A percentile compares a stretch with the other conserved stretches of the same genome.
Evolutionary conservation across 352 stramenopile genomes (phyloP).

Genomic region (Globisporangium heterothallicum): DNA sequence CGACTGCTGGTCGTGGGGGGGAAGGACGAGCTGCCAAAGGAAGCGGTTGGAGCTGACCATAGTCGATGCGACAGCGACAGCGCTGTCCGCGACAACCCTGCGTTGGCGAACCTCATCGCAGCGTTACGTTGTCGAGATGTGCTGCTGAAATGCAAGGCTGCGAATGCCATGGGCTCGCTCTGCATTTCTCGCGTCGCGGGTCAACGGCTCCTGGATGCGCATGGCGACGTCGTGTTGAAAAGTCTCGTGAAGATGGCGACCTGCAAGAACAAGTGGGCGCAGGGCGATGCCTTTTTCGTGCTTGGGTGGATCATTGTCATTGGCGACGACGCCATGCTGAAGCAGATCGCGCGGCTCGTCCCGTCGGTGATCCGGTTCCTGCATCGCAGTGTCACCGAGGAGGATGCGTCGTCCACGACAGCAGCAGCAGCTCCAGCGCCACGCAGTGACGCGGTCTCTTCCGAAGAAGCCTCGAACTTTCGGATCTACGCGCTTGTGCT

Average conservation of each 20-base stretch:
- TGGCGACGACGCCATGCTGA: constrained; percentile 41
- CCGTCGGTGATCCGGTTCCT: constrained; percentile 39
- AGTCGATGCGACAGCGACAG: not conserved
- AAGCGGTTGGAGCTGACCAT: not conserved
- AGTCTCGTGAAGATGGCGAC: constrained; percentile 54
- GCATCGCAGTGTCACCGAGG: constrained; percentile 30
- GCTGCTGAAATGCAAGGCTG: constrained; percentile 74
- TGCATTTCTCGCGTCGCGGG: constrained; percentile 71
- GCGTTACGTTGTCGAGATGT: constrained; percentile 57
- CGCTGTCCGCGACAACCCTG: not conserved
- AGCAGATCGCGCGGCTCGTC: constrained; percentile 31
- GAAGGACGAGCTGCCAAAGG: not conserved
- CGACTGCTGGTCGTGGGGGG: constrained; percentile 52
- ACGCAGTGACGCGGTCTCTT: too few species aligned
- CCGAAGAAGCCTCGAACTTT: constrained; percentile 60
- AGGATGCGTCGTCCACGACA: not conserved
- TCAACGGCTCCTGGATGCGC: constrained; percentile 44
- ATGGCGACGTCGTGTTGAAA: constrained; percentile 30
- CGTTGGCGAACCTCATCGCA: constrained; percentile 34
- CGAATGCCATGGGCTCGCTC: constrained; percentile 63
- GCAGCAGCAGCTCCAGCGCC: constrained; percentile 9
- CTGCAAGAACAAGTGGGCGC: constrained; percentile 66
- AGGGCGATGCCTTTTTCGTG: constrained; percentile 71
- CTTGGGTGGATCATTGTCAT: constrained; percentile 74
- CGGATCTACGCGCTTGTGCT: constrained; percentile 67